Evolutionary conservation across 345 rosid species (phyloP).

Genomic region (Stellera chamaejasme): DNA sequence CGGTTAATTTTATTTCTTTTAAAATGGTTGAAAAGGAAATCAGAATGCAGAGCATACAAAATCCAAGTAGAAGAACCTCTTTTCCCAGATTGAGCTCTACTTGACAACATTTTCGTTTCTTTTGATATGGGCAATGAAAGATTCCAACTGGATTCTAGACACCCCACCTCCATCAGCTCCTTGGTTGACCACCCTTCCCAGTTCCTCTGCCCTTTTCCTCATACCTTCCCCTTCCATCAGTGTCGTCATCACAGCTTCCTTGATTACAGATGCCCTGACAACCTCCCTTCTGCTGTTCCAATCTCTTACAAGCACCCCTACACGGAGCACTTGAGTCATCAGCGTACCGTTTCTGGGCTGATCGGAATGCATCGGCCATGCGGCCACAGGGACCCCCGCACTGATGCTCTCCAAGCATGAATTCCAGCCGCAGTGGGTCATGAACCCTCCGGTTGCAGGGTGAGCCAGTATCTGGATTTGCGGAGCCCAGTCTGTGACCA

Average conservation of each 20-base stretch:
- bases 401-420: conserved; percentile 56
- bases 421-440: conserved; percentile 70
- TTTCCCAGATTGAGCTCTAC: too few relatives aligned
- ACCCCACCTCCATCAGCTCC: conserved; percentile 26
- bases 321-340: conserved; percentile 20
- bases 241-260: conserved; percentile 16
- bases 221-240: conserved; percentile 41
- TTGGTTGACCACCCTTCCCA: conserved; percentile 15
- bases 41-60: too few relatives aligned
- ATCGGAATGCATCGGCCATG: conserved; percentile 59
- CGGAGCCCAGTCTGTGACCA: conserved; percentile 51
- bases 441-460: conserved; percentile 33
- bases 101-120: neutral
- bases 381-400: conserved; percentile 45
- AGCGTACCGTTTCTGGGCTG: conserved; percentile 36
- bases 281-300: conserved; percentile 19
- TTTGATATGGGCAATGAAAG: conserved; percentile 36
- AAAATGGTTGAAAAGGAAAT: too few relatives aligned
- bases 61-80: too few relatives aligned
- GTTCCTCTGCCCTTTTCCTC: conserved; percentile 29
- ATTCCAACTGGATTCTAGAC: conserved; percentile 32
- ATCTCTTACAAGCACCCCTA: conserved; percentile 25
- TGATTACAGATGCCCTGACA: conserved; percentile 10
- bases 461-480: conserved; percentile 45
- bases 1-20: too few relatives aligned